These are phyloP conservation scores for Graphium sp. DNA, from an alignment of 2,329 filamentous ascomycete species.

Conservation along the genomic window DNA sequence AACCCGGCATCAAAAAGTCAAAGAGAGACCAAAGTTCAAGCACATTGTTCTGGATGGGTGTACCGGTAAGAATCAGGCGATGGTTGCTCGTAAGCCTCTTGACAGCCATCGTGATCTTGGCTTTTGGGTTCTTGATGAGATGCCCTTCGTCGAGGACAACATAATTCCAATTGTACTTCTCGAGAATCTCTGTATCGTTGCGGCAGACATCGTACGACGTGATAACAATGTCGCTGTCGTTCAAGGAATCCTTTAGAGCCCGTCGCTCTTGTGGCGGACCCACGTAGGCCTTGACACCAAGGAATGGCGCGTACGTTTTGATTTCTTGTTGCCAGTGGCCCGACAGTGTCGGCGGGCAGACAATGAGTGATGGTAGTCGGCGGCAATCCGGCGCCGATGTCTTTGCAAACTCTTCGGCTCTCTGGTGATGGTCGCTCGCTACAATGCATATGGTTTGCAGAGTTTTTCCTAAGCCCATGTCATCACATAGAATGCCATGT, in stretches of 20 bases:
- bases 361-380: constrained; percentile 75
- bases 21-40: constrained; percentile 95
- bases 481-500: constrained; percentile 94
- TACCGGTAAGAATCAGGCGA: constrained; percentile 87
- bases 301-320: constrained; percentile 85
- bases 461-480: constrained; percentile 98
- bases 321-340: constrained; percentile 99
- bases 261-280: constrained; percentile 71
- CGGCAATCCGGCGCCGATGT: constrained; percentile 65
- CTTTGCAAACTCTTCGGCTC: constrained; percentile 77
- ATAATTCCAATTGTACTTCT: constrained; percentile 87
- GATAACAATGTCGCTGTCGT: constrained; percentile 77
- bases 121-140: constrained; percentile 95
- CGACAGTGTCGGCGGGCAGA: constrained; percentile 89
- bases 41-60: constrained; percentile 95
- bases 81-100: constrained; percentile 86
- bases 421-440: constrained; percentile 88
- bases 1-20: constrained; percentile 97
- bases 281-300: constrained; percentile 79
- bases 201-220: constrained; percentile 97
- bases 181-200: constrained; percentile 79
- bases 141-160: constrained; percentile 94
- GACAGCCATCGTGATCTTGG: constrained; percentile 86
- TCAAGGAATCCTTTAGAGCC: constrained; percentile 50
- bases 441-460: constrained; percentile 96